Evolutionary conservation across 2,329 filamentous ascomycete genomes (phyloP).

Genomic region (Cytospora piceae): DNA sequence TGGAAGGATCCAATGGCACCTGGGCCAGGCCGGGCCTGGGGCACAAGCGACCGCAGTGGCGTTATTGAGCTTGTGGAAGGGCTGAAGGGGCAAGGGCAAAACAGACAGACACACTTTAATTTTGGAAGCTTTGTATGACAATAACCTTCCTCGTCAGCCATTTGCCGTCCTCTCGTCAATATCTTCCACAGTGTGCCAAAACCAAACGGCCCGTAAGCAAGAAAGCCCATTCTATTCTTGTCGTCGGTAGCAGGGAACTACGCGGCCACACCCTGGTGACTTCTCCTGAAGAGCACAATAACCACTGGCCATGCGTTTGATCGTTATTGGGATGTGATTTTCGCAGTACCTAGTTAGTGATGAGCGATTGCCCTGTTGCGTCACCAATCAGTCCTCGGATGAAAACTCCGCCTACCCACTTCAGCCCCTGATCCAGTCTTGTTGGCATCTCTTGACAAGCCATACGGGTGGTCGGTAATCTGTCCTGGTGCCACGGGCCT

Average conservation of each 20-base stretch:
- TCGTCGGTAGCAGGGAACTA: slow-evolving; percentile 12
- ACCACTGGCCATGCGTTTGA: slow-evolving; percentile 8
- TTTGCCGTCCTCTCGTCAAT: not conserved
- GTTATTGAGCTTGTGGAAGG: too few relatives aligned
- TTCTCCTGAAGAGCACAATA: slow-evolving; percentile 30
- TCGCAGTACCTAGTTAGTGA: too few relatives aligned
- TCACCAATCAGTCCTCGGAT: slow-evolving; percentile 21
- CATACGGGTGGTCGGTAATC: slow-evolving; percentile 1
- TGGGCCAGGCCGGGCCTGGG: too few relatives aligned
- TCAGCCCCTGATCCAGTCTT: not conserved
- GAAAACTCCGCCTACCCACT: slow-evolving; percentile 3
- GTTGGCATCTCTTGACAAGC: not conserved
- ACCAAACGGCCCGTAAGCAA: not conserved
- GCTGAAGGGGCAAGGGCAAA: not conserved
- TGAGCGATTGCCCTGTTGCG: not conserved
- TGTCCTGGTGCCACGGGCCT: not conserved
- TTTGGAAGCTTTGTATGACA: not conserved
- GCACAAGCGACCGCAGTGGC: too few relatives aligned
- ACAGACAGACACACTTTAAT: not conserved
- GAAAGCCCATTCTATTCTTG: slow-evolving; percentile 2
- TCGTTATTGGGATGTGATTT: slow-evolving; percentile 18
- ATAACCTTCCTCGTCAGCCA: slow-evolving; percentile 10
- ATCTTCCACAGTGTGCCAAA: slow-evolving; percentile 22
- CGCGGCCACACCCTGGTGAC: slow-evolving; percentile 18
- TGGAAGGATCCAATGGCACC: not conserved